Percentiles rank a stretch among this genome's conserved stretches.
Evolutionary conservation across 164 flowering plant genomes (phyloP).

Genomic region (Euptelea pleiosperma): DNA sequence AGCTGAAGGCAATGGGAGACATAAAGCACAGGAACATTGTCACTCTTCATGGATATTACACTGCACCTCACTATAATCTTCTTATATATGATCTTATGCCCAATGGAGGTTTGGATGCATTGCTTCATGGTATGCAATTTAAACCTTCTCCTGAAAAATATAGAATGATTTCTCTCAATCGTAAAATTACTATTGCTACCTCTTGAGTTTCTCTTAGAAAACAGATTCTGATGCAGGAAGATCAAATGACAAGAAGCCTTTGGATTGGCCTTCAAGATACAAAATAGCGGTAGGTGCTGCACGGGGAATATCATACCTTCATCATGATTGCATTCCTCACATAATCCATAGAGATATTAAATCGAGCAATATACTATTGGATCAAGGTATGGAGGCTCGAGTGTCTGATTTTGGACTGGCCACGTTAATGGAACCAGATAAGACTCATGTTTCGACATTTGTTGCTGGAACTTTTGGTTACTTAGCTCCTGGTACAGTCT

Average conservation of each 20-base stretch:
- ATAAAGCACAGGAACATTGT: slow-evolving; percentile 90
- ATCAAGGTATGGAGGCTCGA: slow-evolving; percentile 80
- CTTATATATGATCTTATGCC: slow-evolving; percentile 95
- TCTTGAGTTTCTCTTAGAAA: background rate
- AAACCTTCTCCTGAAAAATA: background rate
- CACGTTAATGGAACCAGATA: slow-evolving; percentile 83
- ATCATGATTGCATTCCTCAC: slow-evolving; percentile 94
- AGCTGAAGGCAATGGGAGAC: slow-evolving; percentile 88
- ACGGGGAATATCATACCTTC: slow-evolving; percentile 87
- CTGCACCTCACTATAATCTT: slow-evolving; percentile 69
- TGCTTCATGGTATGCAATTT: slow-evolving; percentile 57
- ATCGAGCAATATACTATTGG: slow-evolving; percentile 87
- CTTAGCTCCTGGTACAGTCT: slow-evolving; percentile 81
- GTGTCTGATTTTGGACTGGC: slow-evolving; percentile 95
- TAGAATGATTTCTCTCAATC: background rate
- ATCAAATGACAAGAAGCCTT: slow-evolving; percentile 36
- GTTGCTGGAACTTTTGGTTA: slow-evolving; percentile 98
- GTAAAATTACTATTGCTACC: background rate
- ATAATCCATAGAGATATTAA: slow-evolving; percentile 95
- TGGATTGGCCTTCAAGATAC: slow-evolving; percentile 84
- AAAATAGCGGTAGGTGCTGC: slow-evolving; percentile 90
- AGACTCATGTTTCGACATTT: slow-evolving; percentile 89
- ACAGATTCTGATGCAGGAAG: slow-evolving; percentile 47
- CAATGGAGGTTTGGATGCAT: slow-evolving; percentile 72
- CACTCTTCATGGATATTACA: slow-evolving; percentile 83